Percentiles rank a stretch among this genome's conserved stretches.
phyloP scores from a whole-genome alignment of 108 stramenopile species.

The Chaetoceros muelleri region DNA sequence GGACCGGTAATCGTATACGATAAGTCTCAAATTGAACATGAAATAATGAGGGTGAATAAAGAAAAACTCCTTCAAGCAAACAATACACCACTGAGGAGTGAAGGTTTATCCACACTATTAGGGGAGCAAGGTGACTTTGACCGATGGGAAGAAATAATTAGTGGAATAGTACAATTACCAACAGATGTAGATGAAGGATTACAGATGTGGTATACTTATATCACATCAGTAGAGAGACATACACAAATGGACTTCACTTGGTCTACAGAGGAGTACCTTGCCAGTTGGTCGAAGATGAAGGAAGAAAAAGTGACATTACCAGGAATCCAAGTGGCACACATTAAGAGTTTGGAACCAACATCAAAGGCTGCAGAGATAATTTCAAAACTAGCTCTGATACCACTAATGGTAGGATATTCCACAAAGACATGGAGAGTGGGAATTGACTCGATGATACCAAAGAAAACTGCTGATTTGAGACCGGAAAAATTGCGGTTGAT shows the following conservation, averaged over 20 bases:
- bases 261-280: not conserved
- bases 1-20: not conserved
- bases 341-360: not conserved
- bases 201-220: not conserved
- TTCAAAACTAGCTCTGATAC: not conserved
- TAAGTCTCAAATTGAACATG: not conserved
- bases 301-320: not conserved
- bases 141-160: not conserved
- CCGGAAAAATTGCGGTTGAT: conserved; percentile 7
- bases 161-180: not conserved
- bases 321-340: not conserved
- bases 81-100: not conserved
- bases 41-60: not conserved
- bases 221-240: not conserved
- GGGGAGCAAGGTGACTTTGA: not conserved
- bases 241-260: not conserved
- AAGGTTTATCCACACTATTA: not conserved
- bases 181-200: not conserved
- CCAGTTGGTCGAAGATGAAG: not conserved
- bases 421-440: conserved; percentile 3
- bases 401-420: conserved; percentile 1
- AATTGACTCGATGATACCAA: conserved; percentile 9
- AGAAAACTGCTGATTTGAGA: conserved; percentile 2
- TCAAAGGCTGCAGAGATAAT: not conserved
- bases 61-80: not conserved